phyloP scores from a whole-genome alignment of 1,284 basidiomycete genomes.

The Sporisorium sorghi region DNA sequence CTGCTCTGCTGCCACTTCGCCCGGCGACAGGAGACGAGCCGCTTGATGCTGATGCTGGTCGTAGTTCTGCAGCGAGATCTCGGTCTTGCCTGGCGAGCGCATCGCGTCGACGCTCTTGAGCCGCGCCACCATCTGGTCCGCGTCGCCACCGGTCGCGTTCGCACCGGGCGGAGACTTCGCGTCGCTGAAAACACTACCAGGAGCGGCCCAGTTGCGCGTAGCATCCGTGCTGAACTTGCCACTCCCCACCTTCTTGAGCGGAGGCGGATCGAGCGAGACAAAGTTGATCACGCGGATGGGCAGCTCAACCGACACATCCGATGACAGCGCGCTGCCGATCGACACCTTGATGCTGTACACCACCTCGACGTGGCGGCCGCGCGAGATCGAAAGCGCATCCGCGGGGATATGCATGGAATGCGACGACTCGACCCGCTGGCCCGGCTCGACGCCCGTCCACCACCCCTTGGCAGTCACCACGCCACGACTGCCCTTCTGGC shows the following conservation, averaged over 20 bases:
- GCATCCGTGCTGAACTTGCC: conserved; percentile 16
- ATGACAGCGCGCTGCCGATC: conserved; percentile 76
- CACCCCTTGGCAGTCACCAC: conserved; percentile 61
- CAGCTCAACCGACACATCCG: conserved; percentile 77
- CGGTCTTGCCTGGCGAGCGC: conserved; percentile 55
- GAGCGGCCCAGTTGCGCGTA: conserved; percentile 23
- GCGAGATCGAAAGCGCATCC: conserved; percentile 80
- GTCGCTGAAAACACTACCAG: conserved; percentile 12
- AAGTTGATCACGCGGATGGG: conserved; percentile 82
- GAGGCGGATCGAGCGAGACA: conserved; percentile 82
- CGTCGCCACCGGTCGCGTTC: conserved; percentile 8
- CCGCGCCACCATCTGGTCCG: conserved; percentile 55
- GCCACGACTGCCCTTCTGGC: conserved; percentile 61
- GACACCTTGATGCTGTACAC: conserved; percentile 81
- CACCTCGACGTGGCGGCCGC: conserved; percentile 82
- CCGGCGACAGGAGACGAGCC: conserved; percentile 25
- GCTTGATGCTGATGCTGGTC: conserved; percentile 35
- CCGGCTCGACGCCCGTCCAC: conserved; percentile 66
- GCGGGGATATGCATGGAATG: conserved; percentile 70
- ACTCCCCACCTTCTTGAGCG: conserved; percentile 63
- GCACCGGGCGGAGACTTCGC: conserved; percentile 13
- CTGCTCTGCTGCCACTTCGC: conserved; percentile 26
- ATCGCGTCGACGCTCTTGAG: conserved; percentile 62
- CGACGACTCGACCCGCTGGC: conserved; percentile 56
- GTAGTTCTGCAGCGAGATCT: conserved; percentile 44